Evolutionary conservation across 805 yeast species (phyloP), one percentile per base, ranked within the genome.

Genomic region (Torulaspora microellipsoides): DNA sequence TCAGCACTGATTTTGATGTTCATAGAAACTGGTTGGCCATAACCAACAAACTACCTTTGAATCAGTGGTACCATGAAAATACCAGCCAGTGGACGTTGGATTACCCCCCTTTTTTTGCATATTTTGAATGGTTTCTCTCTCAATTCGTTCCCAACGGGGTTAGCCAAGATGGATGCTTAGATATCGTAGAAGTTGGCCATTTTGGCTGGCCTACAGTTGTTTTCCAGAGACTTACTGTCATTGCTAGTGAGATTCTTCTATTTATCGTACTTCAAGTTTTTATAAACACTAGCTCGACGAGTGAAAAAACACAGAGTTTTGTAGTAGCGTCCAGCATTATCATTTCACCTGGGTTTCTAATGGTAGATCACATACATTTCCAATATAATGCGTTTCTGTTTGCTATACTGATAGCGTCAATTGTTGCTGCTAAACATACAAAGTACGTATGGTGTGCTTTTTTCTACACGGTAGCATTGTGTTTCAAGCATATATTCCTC

Each of bases 11-110:
- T 64, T 91, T 93, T 56, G 99, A 93, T 61, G 99, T 93, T 17
- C 99, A 93, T 64, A 71, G 99, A 46, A 93, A 93, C 60, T 93
- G 99, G 99, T 73, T 93, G 15, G 95, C 99, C 0, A 83, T 93
- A 38, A 91, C 98, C 1, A 68, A 80, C 54, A 73, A 73, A 4
- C 65, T 90, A 14, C 97, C 97, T 0, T 38, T 90, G 13, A 66
- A 67, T 12, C 62, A 83, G 42, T 93, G 99, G 99, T 93, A 93
- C 60, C 61, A 72, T 33, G 96, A 93, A 51, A 64, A 71, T 36
- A 79, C 87, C 0, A 76, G 78, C 35, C 89, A 85, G 59, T 93
- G 98, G 97, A 93, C 98, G 0, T 68, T 93, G 32, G 99, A 93
- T 64, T 93, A 91, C 66, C 99, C 99, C 9, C 99, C 99, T 0